Evolutionary conservation across 2,329 filamentous ascomycete genomes (phyloP), one percentile per base, ranked within the genome.

Genomic region (Venturia pyrina): DNA sequence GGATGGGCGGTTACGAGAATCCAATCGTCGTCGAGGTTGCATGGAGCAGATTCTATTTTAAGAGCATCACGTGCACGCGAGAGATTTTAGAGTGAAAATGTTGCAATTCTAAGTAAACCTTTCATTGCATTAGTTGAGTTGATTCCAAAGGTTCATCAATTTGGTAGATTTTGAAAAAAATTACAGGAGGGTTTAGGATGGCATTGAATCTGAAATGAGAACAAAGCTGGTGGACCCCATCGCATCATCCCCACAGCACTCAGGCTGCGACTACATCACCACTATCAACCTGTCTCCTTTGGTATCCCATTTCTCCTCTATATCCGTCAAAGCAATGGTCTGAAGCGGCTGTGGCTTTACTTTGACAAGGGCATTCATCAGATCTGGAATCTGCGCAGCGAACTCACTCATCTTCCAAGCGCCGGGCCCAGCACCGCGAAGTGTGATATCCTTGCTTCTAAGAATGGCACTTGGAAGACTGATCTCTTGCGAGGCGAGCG

Each of bases 361-460:
- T 37, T 64, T 63, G 0, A 65, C 66, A 44, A 57, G 53, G 24
- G 46, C 64, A 6, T 65, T 71, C 41, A 76, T 66, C 63, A 77
- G 67, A 0, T 63, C 69, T 34, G 70, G 69, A 48, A 75, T 66
- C 67, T 78, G 72, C 63, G 66, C 66, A 5, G 53, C 69, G 44
- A 78, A 70, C 21, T 75, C 72, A 10, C 67, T 63, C 57, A 77
- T 67, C 17, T 70, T 70, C 78, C 78, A 82, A 3, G 78, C 73
- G 0, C 81, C 81, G 0, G 78, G 77, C 0, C 80, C 81, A 0
- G 80, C 72, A 0, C 81, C 82, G 11, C 79, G 71, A 40, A 83
- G 69, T 1, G 78, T 81, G 5, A 85, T 73, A 63, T 83, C 76
- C 69, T 81, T 81, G 28, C 78, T 78, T 67, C 83, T 74, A 67